Evolutionary conservation across 2,329 filamentous ascomycete genomes (phyloP).

Genomic region (Lachnellula subtilissima): DNA sequence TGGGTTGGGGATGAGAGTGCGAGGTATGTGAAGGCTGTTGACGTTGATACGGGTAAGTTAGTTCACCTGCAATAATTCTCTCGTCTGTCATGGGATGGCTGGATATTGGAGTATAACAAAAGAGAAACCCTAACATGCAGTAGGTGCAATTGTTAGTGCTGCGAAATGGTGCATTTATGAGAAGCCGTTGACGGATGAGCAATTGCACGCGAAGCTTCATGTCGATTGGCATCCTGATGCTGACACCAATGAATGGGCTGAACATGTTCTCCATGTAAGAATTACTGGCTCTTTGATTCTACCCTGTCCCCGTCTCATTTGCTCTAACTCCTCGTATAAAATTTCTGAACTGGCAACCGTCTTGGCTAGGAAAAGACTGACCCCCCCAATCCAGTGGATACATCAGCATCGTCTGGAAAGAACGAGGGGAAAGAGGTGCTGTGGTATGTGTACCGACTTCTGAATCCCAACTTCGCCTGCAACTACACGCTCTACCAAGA

Average conservation of each 20-base stretch:
- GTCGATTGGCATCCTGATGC: slow-evolving; percentile 18
- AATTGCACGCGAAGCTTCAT: slow-evolving; percentile 9
- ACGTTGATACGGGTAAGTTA: slow-evolving; percentile 15
- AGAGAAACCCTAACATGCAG: neutral
- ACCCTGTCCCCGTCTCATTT: no score
- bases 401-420: slow-evolving; percentile 9
- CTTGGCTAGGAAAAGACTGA: no score
- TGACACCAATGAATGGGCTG: slow-evolving; percentile 16
- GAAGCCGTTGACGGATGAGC: slow-evolving; percentile 7
- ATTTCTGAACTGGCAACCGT: no score
- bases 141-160: slow-evolving; percentile 15
- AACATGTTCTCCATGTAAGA: slow-evolving; percentile 2
- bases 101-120: neutral
- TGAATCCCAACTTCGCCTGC: neutral
- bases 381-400: neutral
- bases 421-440: slow-evolving; percentile 12
- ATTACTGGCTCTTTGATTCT: no score
- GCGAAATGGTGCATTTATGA: slow-evolving; percentile 16
- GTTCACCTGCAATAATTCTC: neutral
- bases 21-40: slow-evolving; percentile 19
- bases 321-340: no score
- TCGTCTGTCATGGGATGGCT: neutral
- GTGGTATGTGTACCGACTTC: slow-evolving; percentile 8
- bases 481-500: neutral
- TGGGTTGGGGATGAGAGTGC: slow-evolving; percentile 13